Conservation (phyloP, 2,329 filamentous ascomycete species). For the Monosporascus sp. region DNA sequence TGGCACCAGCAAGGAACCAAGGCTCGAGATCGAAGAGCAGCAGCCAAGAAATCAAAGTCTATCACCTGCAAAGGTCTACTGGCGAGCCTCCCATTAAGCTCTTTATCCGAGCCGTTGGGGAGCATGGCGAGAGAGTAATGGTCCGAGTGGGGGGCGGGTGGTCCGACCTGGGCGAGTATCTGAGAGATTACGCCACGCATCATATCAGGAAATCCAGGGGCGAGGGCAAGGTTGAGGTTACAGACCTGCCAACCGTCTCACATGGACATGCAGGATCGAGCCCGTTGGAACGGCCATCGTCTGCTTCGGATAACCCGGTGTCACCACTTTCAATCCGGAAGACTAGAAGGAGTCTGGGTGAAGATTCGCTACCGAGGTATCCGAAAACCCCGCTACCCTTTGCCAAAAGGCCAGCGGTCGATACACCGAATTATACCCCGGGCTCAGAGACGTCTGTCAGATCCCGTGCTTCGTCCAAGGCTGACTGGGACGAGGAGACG, state of each 20-base stretch:
- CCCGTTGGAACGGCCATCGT: constrained; percentile 35
- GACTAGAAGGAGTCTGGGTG: constrained; percentile 41
- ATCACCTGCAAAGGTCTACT: constrained; percentile 80
- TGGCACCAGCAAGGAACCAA: constrained; percentile 53
- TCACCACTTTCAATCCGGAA: constrained; percentile 51
- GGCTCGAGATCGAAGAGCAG: constrained; percentile 44
- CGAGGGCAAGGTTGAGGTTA: constrained; percentile 54
- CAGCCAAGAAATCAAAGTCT: constrained; percentile 77
- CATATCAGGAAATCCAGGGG: constrained; percentile 66
- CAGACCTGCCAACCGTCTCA: constrained; percentile 37
- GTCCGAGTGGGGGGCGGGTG: constrained; percentile 97
- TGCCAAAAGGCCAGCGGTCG: constrained; percentile 15
- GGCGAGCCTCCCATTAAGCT: constrained; percentile 88
- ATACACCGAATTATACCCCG: constrained; percentile 40
- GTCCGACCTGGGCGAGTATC: constrained; percentile 92
- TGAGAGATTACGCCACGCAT: constrained; percentile 88
- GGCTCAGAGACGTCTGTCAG: constrained; percentile 38
- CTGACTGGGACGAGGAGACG: constrained; percentile 56
- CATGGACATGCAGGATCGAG: constrained; percentile 32
- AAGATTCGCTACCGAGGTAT: constrained; percentile 25
- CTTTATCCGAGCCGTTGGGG: constrained; percentile 87
- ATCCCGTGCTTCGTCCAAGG: constrained; percentile 47
- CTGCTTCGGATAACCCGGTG: constrained; percentile 32
- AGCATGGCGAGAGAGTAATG: constrained; percentile 90
- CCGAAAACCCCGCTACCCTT: constrained; percentile 39